Percentiles rank a stretch among this genome's conserved stretches.
phyloP scores from a whole-genome alignment of 768 basidiomycete genomes.

The Pisolithus microcarpus region DNA sequence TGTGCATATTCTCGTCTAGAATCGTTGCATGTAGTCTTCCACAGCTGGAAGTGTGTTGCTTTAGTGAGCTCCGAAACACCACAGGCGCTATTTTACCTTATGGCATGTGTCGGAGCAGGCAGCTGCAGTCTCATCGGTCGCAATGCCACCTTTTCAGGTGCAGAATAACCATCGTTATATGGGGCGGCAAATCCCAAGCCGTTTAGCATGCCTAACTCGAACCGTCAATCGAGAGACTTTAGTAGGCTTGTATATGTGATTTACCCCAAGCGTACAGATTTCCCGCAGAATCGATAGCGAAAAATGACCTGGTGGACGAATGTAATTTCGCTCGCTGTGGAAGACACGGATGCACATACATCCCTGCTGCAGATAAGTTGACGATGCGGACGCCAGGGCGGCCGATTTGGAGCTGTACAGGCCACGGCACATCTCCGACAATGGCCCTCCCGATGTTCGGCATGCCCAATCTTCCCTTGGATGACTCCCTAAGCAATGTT shows the following conservation, averaged over 20 bases:
- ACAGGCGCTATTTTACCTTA: constrained; percentile 45
- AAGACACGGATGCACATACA: constrained; percentile 39
- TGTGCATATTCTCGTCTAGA: constrained; percentile 48
- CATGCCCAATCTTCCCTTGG: constrained; percentile 60
- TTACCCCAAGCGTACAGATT: constrained; percentile 77
- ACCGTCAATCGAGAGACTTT: constrained; percentile 3
- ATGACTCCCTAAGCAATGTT: constrained; percentile 40
- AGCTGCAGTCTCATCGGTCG: constrained; percentile 54
- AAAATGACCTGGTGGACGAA: constrained; percentile 62
- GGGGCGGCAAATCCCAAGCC: constrained; percentile 36
- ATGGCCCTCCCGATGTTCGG: constrained; percentile 27
- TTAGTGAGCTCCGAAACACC: neutral
- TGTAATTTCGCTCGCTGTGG: constrained; percentile 1
- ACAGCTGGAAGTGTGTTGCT: constrained; percentile 41
- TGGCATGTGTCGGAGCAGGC: constrained; percentile 49
- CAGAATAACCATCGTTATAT: constrained; percentile 49
- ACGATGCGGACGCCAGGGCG: constrained; percentile 55
- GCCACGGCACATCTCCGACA: constrained; percentile 48
- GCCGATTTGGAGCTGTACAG: constrained; percentile 49
- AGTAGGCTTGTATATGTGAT: constrained; percentile 1
- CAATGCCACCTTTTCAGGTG: constrained; percentile 40
- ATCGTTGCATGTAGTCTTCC: constrained; percentile 68
- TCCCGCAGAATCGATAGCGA: constrained; percentile 74
- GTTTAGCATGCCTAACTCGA: constrained; percentile 52
- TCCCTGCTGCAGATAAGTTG: constrained; percentile 72